Base-by-base conservation (phyloP, 2,329 filamentous ascomycete genomes). In the Endocalyx cinctus region DNA sequence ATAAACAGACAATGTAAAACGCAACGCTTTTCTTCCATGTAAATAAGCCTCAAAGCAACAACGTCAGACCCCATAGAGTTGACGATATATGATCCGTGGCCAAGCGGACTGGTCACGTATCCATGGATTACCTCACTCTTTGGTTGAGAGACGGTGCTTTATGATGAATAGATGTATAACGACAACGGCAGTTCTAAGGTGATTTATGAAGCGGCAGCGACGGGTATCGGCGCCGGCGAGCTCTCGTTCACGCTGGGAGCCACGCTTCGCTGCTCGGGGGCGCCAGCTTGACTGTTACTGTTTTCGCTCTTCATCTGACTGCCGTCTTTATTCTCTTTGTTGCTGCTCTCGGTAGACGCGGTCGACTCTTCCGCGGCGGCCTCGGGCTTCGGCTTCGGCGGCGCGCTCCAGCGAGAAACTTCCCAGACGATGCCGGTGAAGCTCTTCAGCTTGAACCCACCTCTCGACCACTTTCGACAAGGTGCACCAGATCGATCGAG, bases 401-500 rank as follows among this genome's bases (percentile, higher is more conserved):
- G 84, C 20, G 87, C 83, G 33, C 79, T 43, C 42, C 44, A 48
- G 10, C 42, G 45, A 29, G 42, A 41, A 13, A 48, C 43, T 25
- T 50, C 46, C 47, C 47, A 50, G 20, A 38, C 17, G 6, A 46
- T 45, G n/a, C 45, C 44, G n/a, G 39, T 43, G 59, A 97, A 97
- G 60, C 83, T 94, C 71, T 94, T 95, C 48, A 97, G 69, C 30
- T 72, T 74, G 57, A 97, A 87, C 35, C 80, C 76, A 43, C 87
- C 87, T 60, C 82, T 86, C 57, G 79, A 72, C 92, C 92, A 98
- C 59, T 82, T 89, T 45, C 90, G 85, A 62, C 89, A 96, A 8
- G 92, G 89, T 54, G 90, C 85, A 47, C 90, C 90, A 6, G 84
- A 84, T 41, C 90, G 82, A 62, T 98, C 92, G 45, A 98, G 84